Evolutionary conservation across 495 filamentous ascomycete genomes (phyloP).

Genomic region (Acidomyces sp.): DNA sequence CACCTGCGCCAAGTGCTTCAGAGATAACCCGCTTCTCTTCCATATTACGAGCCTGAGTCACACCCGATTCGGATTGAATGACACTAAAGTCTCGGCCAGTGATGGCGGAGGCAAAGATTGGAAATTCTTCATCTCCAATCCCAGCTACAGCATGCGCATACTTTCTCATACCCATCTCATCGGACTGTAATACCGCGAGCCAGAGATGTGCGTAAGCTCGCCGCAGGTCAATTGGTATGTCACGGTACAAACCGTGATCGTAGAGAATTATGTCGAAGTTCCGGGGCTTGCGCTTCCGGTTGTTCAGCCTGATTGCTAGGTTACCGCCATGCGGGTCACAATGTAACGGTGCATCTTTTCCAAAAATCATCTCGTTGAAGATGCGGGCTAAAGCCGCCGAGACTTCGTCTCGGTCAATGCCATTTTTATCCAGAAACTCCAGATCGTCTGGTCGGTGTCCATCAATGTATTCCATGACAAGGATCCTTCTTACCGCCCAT

Average conservation of each 20-base stretch:
- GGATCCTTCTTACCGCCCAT: constrained; percentile 76
- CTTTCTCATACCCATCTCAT: constrained; percentile 70
- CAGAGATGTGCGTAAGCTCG: constrained; percentile 93
- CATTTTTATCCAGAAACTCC: constrained; percentile 66
- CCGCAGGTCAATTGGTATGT: constrained; percentile 65
- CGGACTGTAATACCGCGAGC: constrained; percentile 84
- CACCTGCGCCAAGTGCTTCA: constrained; percentile 71
- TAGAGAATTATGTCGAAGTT: constrained; percentile 98
- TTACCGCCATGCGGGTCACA: constrained; percentile 98
- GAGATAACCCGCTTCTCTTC: constrained; percentile 74
- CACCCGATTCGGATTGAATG: constrained; percentile 43
- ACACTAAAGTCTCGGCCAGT: constrained; percentile 83
- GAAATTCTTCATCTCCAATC: constrained; percentile 83
- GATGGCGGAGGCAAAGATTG: constrained; percentile 89
- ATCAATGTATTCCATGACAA: constrained; percentile 90
- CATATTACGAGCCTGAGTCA: constrained; percentile 48
- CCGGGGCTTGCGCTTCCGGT: constrained; percentile 37
- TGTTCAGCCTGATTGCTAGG: constrained; percentile 75
- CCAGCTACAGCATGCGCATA: constrained; percentile 83
- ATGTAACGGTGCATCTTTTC: constrained; percentile 74
- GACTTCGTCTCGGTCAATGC: constrained; percentile 90
- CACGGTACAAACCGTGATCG: constrained; percentile 92
- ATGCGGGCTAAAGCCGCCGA: constrained; percentile 81
- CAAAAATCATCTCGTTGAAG: constrained; percentile 99
- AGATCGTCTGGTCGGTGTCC: constrained; percentile 85